Conservation (phyloP, 164 flowering plant genomes). For the Vitis rotundifolia region DNA sequence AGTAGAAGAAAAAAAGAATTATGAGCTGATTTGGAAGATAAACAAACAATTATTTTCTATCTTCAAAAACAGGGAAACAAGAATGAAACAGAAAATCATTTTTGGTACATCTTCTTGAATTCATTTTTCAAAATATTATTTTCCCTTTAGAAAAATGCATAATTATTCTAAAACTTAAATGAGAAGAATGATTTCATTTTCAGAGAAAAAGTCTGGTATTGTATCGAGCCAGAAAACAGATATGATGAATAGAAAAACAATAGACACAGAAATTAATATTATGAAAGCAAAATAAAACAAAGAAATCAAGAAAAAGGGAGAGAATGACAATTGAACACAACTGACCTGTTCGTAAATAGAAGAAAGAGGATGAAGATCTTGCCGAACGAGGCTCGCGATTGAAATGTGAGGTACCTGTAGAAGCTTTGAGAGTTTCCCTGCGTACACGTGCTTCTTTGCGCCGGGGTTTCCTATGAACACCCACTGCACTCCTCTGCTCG, state of each 20-base stretch:
- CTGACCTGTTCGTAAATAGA: slow-evolving; percentile 48
- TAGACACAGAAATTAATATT: not conserved
- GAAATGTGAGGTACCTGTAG: slow-evolving; percentile 92
- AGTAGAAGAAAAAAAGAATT: slow-evolving; percentile 12
- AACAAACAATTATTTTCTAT: not conserved
- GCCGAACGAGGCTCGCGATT: slow-evolving; percentile 87
- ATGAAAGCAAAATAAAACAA: not conserved
- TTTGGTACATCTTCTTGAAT: too few relatives aligned
- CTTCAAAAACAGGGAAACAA: too few relatives aligned
- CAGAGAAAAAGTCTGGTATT: too few relatives aligned
- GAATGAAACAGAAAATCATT: too few relatives aligned
- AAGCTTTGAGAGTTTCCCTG: slow-evolving; percentile 64
- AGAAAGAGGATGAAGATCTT: slow-evolving; percentile 66
- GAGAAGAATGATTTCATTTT: too few relatives aligned
- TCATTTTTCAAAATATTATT: too few relatives aligned
- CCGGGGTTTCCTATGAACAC: slow-evolving; percentile 88
- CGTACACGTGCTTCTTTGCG: slow-evolving; percentile 89
- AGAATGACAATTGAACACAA: not conserved
- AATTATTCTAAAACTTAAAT: too few relatives aligned
- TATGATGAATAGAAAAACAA: too few relatives aligned
- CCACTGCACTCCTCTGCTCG: slow-evolving; percentile 72
- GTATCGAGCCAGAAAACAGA: too few relatives aligned
- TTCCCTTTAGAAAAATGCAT: too few relatives aligned
- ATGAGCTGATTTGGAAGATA: not conserved
- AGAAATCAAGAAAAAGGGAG: not conserved